Percentiles rank a stretch among this genome's conserved stretches.
phyloP scores from a whole-genome alignment of 2,329 filamentous ascomycete species.

The Alternaria angustiovoidea region DNA sequence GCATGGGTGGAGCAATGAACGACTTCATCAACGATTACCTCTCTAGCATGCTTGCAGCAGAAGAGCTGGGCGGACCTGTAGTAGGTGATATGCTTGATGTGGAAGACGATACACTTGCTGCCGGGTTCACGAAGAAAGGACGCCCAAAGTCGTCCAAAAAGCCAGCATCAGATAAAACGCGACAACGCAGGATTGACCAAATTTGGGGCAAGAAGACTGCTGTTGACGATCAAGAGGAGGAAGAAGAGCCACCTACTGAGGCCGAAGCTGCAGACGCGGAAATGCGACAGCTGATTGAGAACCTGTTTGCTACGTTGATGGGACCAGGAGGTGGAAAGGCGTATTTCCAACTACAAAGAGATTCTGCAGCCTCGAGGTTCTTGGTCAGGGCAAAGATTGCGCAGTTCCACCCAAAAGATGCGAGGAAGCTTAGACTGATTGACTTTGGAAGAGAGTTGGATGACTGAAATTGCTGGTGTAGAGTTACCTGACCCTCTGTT shows the following conservation, averaged over 20 bases:
- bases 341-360: slow-evolving; percentile 59
- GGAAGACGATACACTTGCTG: slow-evolving; percentile 62
- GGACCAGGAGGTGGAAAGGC: slow-evolving; percentile 49
- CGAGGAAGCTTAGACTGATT: slow-evolving; percentile 60
- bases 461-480: slow-evolving; percentile 28
- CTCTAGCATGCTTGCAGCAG: slow-evolving; percentile 79
- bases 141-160: slow-evolving; percentile 54
- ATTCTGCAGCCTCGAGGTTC: slow-evolving; percentile 63
- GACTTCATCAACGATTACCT: slow-evolving; percentile 75
- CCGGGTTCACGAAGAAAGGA: slow-evolving; percentile 63
- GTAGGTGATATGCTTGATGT: slow-evolving; percentile 77
- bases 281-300: slow-evolving; percentile 57
- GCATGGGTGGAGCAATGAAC: slow-evolving; percentile 70
- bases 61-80: slow-evolving; percentile 83
- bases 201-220: slow-evolving; percentile 53
- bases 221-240: slow-evolving; percentile 29
- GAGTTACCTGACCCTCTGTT: background rate
- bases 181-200: slow-evolving; percentile 61
- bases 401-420: slow-evolving; percentile 64
- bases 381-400: slow-evolving; percentile 64
- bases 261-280: slow-evolving; percentile 59
- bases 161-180: slow-evolving; percentile 40
- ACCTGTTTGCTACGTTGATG: slow-evolving; percentile 54
- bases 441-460: slow-evolving; percentile 59
- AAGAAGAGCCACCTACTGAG: slow-evolving; percentile 49